phyloP scores from a whole-genome alignment of 2,329 filamentous ascomycete species.

The Zopfia rhizophila region DNA sequence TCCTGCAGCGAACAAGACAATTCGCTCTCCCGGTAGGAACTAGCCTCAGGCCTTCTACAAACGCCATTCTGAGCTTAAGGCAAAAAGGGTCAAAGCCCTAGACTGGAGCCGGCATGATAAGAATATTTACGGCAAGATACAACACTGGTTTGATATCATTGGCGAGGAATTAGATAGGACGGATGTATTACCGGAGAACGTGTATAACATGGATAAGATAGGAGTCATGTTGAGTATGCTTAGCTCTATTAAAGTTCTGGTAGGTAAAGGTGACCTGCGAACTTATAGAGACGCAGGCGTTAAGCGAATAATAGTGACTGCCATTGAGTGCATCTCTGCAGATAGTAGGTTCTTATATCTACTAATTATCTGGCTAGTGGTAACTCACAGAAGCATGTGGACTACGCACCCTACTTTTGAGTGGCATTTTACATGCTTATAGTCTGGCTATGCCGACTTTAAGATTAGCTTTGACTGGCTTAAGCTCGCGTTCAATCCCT shows the following conservation, averaged over 20 bases:
- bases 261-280: slow-evolving; percentile 26
- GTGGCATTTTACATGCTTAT: slow-evolving; percentile 26
- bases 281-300: slow-evolving; percentile 22
- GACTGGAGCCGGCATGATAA: slow-evolving; percentile 27
- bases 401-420: slow-evolving; percentile 19
- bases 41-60: slow-evolving; percentile 24
- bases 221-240: slow-evolving; percentile 27
- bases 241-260: slow-evolving; percentile 28
- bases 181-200: slow-evolving; percentile 9
- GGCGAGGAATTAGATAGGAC: slow-evolving; percentile 11
- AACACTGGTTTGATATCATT: no score
- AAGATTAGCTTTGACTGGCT: no score
- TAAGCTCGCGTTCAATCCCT: no score
- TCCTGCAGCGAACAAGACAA: no score
- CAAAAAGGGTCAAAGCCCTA: slow-evolving; percentile 18
- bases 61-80: slow-evolving; percentile 19
- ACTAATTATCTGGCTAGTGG: slow-evolving; percentile 26
- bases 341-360: slow-evolving; percentile 25
- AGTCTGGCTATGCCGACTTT: no score
- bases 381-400: slow-evolving; percentile 19
- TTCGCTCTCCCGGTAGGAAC: slow-evolving; percentile 26
- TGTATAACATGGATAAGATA: slow-evolving; percentile 27
- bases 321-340: slow-evolving; percentile 22
- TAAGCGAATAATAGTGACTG: slow-evolving; percentile 26
- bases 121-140: slow-evolving; percentile 27